phyloP scores from a whole-genome alignment of 352 stramenopile genomes.

The Pythium aquatile region DNA sequence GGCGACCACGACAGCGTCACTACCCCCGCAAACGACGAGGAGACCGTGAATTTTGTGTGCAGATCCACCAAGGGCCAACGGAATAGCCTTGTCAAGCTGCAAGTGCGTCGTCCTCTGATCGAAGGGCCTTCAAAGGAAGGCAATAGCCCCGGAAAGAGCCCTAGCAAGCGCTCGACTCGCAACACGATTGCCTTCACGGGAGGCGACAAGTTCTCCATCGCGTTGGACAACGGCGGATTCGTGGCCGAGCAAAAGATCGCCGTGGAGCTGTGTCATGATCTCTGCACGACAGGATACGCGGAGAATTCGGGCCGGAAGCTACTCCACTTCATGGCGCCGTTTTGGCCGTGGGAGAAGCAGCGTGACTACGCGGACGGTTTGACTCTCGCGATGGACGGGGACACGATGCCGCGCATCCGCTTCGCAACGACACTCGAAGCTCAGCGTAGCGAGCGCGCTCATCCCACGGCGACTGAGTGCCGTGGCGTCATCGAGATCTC shows the following conservation, averaged over 20 bases:
- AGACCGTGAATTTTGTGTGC: constrained; percentile 34
- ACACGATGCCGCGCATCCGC: constrained; percentile 42
- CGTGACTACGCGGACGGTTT: constrained; percentile 24
- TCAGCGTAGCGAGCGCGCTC: not conserved
- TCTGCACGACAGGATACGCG: constrained; percentile 71
- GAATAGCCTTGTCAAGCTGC: constrained; percentile 30
- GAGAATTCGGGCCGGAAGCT: constrained; percentile 55
- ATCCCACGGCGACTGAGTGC: constrained; percentile 11
- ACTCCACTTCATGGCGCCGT: constrained; percentile 67
- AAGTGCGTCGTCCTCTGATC: constrained; percentile 15
- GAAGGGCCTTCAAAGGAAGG: constrained; percentile 1
- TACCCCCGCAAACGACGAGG: constrained; percentile 2
- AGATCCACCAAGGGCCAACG: constrained; percentile 22
- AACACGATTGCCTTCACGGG: constrained; percentile 14
- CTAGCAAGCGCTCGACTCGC: not conserved
- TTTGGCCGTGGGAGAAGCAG: constrained; percentile 50
- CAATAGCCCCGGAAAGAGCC: not conserved
- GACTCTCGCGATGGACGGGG: constrained; percentile 34
- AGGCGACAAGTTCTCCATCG: constrained; percentile 17
- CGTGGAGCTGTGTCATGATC: constrained; percentile 69
- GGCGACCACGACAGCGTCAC: not conserved
- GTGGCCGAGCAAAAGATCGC: constrained; percentile 54
- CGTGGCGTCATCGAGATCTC: constrained; percentile 29
- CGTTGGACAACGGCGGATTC: constrained; percentile 27
- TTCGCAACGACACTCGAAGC: constrained; percentile 43